Percentiles rank a stretch among this genome's conserved stretches.
phyloP scores from a whole-genome alignment of 768 basidiomycete species.

The Daedalea quercina region DNA sequence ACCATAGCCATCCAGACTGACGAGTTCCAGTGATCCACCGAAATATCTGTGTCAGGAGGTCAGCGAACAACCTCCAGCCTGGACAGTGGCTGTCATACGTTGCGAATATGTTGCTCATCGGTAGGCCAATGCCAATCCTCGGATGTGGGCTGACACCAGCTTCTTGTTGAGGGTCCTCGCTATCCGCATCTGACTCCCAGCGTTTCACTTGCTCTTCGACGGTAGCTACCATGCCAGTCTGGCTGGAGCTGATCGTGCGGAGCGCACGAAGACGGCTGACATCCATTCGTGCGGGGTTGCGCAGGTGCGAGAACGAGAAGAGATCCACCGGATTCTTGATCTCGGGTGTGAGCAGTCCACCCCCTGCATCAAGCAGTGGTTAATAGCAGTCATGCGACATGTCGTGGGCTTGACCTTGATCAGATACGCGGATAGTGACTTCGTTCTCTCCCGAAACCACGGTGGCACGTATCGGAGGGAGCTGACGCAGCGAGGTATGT shows the following conservation, averaged over 20 bases:
- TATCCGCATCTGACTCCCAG: constrained; percentile 31
- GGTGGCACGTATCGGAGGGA: constrained; percentile 68
- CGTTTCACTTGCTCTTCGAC: constrained; percentile 69
- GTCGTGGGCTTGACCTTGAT: constrained; percentile 52
- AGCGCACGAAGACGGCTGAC: constrained; percentile 61
- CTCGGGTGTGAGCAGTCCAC: constrained; percentile 52
- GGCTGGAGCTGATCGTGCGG: constrained; percentile 52
- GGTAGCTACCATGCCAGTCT: constrained; percentile 65
- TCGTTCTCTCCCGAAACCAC: constrained; percentile 70
- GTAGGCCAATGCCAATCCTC: constrained; percentile 74
- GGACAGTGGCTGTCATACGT: constrained; percentile 35
- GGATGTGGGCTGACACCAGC: constrained; percentile 47
- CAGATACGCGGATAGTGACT: constrained; percentile 81
- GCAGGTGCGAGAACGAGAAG: constrained; percentile 84
- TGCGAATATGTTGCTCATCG: constrained; percentile 87
- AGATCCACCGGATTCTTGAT: constrained; percentile 67
- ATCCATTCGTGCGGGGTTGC: constrained; percentile 67
- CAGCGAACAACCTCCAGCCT: background rate
- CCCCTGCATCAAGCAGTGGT: constrained; percentile 38
- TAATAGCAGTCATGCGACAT: constrained; percentile 4
- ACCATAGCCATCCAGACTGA: constrained; percentile 84
- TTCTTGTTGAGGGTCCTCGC: constrained; percentile 31
- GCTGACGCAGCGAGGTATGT: constrained; percentile 33
- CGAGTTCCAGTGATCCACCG: constrained; percentile 72
- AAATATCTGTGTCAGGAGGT: constrained; percentile 52